Evolutionary conservation across 1,284 basidiomycete genomes (phyloP).

Genomic region (Rhodotorula sp.): DNA sequence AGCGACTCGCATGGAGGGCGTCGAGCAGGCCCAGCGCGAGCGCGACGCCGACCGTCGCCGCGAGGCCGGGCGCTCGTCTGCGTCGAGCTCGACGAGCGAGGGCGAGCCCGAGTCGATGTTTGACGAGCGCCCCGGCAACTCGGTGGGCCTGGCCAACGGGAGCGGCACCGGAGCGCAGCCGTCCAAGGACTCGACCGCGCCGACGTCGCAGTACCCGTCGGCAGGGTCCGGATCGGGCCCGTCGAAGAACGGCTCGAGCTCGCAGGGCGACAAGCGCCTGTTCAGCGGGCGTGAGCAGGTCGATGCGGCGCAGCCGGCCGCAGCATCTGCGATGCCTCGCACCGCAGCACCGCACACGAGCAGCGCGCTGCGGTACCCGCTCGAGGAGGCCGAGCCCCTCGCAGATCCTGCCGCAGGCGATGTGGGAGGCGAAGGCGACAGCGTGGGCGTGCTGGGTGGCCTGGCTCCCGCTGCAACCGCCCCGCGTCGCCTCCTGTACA

Average conservation of each 20-base stretch:
- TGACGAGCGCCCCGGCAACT: neutral
- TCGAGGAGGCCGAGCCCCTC: slow-evolving; percentile 3
- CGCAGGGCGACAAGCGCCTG: slow-evolving; percentile 8
- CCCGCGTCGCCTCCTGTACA: slow-evolving; percentile 22
- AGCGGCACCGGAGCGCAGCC: neutral
- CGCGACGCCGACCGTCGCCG: neutral
- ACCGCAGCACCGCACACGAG: neutral
- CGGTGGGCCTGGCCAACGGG: neutral
- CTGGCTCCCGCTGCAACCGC: neutral
- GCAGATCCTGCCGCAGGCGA: neutral
- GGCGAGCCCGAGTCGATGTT: slow-evolving; percentile 14
- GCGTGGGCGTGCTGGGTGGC: slow-evolving; percentile 9
- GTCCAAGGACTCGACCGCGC: slow-evolving; percentile 19
- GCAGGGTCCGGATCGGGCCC: neutral
- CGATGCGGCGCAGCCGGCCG: too few relatives aligned
- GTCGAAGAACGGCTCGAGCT: slow-evolving; percentile 17
- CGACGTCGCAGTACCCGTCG: slow-evolving; percentile 22
- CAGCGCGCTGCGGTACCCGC: slow-evolving; percentile 5
- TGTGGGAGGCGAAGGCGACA: neutral
- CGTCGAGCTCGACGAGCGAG: slow-evolving; percentile 2
- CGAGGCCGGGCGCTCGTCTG: neutral
- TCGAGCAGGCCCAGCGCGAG: neutral
- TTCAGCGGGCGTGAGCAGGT: neutral
- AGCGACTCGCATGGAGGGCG: slow-evolving; percentile 7
- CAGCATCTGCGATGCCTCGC: too few relatives aligned